Percentiles rank a stretch among this genome's conserved stretches.
These are phyloP conservation scores for Pleurotus salmoneostramineus DNA, from an alignment of 768 basidiomycete genomes.

Conservation along the genomic window DNA sequence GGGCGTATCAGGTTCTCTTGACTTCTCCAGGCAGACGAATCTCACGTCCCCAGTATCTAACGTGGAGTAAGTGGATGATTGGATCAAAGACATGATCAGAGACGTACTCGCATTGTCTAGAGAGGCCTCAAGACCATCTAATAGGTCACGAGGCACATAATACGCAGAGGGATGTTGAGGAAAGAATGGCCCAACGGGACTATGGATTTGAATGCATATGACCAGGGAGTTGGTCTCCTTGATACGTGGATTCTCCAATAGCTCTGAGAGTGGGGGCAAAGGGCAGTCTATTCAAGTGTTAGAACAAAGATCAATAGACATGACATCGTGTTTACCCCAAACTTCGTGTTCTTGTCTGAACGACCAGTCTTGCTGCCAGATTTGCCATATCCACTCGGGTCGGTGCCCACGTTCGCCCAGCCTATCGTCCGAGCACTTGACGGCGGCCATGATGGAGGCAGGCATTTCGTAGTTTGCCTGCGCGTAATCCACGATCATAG, in stretches of 20 bases:
- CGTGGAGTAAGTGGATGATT: neutral
- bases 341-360: conserved; percentile 72
- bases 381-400: conserved; percentile 72
- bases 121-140: conserved; percentile 67
- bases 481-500: conserved; percentile 57
- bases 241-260: conserved; percentile 59
- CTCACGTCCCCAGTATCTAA: conserved; percentile 73
- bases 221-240: conserved; percentile 63
- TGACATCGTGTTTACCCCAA: conserved; percentile 47
- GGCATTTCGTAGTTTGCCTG: conserved; percentile 56
- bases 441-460: conserved; percentile 69
- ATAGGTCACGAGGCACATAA: conserved; percentile 61
- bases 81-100: neutral
- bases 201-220: conserved; percentile 73
- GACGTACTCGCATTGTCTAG: conserved; percentile 67
- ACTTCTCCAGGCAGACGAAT: conserved; percentile 66
- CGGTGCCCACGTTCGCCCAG: conserved; percentile 60
- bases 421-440: conserved; percentile 61
- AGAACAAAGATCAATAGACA: neutral
- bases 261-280: conserved; percentile 55
- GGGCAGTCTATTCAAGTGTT: conserved; percentile 43
- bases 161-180: conserved; percentile 65
- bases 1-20: conserved; percentile 14
- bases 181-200: conserved; percentile 50
- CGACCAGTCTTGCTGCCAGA: conserved; percentile 66